Percentiles rank a stretch among this genome's conserved stretches.
These are phyloP conservation scores for Pyricularia grisea DNA, from an alignment of 2,329 filamentous ascomycete genomes.

Conservation along the genomic window DNA sequence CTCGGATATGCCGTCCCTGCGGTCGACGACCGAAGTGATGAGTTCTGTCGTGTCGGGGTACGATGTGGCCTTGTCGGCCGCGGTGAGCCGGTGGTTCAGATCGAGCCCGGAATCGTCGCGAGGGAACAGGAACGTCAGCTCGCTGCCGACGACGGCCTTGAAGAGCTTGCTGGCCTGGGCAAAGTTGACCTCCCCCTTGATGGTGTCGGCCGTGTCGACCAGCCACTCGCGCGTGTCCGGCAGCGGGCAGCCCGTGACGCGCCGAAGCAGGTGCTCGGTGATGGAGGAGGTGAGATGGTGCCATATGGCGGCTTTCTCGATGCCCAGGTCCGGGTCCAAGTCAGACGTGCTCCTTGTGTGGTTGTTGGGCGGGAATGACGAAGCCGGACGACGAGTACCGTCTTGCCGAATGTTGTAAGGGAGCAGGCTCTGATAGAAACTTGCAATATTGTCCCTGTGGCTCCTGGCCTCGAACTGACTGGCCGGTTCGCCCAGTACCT, in stretches of 20 bases:
- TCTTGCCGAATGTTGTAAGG: conserved; percentile 30
- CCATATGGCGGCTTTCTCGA: conserved; percentile 34
- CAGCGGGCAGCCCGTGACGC: conserved; percentile 32
- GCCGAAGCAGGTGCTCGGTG: conserved; percentile 30
- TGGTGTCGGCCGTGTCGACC: conserved; percentile 43
- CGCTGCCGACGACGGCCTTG: conserved; percentile 19
- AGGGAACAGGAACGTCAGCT: conserved; percentile 39
- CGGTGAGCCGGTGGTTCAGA: conserved; percentile 20
- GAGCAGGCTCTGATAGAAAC: conserved; percentile 30
- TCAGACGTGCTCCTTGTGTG: conserved; percentile 8
- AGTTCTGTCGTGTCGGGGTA: conserved; percentile 16
- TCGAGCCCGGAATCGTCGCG: conserved; percentile 30
- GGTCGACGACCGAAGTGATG: conserved; percentile 15
- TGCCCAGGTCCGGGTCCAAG: conserved; percentile 12
- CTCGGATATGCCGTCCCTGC: conserved; percentile 15
- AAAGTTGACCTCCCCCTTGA: conserved; percentile 31
- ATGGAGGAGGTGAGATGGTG: conserved; percentile 39
- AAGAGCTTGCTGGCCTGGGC: conserved; percentile 25
- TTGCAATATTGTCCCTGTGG: conserved; percentile 29
- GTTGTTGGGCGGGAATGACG: conserved; percentile 1
- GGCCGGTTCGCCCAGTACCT: conserved; percentile 40
- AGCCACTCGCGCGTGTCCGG: conserved; percentile 30
- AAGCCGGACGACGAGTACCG: not conserved
- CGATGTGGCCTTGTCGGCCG: conserved; percentile 8
- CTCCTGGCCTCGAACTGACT: conserved; percentile 27